These are phyloP conservation scores for Yarrowia hollandica DNA, from an alignment of 805 yeast genomes.

Conservation along the genomic window DNA sequence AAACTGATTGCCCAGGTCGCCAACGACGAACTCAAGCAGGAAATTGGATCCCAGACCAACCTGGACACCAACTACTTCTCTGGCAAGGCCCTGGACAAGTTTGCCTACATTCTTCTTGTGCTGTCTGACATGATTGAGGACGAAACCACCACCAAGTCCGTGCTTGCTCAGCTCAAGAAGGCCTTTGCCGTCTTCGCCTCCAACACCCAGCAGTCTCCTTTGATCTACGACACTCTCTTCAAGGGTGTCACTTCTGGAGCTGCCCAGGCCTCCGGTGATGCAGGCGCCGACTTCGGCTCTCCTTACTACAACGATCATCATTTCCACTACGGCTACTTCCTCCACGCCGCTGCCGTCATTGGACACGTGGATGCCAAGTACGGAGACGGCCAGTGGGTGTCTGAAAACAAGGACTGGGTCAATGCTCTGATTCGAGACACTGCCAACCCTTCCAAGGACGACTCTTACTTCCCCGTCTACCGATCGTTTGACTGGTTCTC, in stretches of 20 bases:
- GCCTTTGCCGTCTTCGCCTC: slow-evolving; percentile 69
- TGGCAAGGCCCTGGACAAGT: slow-evolving; percentile 86
- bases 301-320: slow-evolving; percentile 82
- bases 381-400: slow-evolving; percentile 54
- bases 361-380: slow-evolving; percentile 57
- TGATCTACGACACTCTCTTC: slow-evolving; percentile 74
- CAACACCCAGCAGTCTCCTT: slow-evolving; percentile 70
- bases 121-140: slow-evolving; percentile 38
- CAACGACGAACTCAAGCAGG: slow-evolving; percentile 53
- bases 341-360: slow-evolving; percentile 78
- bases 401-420: slow-evolving; percentile 55
- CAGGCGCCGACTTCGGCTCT: slow-evolving; percentile 68
- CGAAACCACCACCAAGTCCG: slow-evolving; percentile 48
- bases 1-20: slow-evolving; percentile 51
- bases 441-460: slow-evolving; percentile 56
- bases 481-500: slow-evolving; percentile 70
- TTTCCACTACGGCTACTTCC: slow-evolving; percentile 82
- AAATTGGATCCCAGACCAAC: slow-evolving; percentile 58
- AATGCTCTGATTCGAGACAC: slow-evolving; percentile 65
- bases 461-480: slow-evolving; percentile 63
- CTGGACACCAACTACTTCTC: slow-evolving; percentile 86
- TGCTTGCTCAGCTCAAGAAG: slow-evolving; percentile 59
- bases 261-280: slow-evolving; percentile 41
- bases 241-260: slow-evolving; percentile 43
- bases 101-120: slow-evolving; percentile 79